Evolutionary conservation across 75 land plant species (phyloP).

Genomic region (Isoetes taiwanensis): DNA sequence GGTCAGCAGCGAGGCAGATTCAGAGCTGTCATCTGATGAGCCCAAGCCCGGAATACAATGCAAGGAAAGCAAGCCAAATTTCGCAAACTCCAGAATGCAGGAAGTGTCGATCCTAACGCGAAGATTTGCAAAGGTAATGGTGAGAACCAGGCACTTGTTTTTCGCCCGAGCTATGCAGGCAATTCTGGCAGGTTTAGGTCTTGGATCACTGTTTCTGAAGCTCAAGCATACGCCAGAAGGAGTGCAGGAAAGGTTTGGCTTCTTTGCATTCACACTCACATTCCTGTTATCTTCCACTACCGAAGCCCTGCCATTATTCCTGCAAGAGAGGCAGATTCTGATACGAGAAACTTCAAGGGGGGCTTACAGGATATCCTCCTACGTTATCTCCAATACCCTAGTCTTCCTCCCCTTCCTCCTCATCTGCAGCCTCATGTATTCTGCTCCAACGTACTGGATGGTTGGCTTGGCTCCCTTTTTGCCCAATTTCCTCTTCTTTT

Average conservation of each 20-base stretch:
- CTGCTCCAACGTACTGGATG: slow-evolving; percentile 59
- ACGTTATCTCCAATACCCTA: slow-evolving; percentile 61
- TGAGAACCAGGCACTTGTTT: slow-evolving; percentile 59
- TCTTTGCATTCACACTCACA: slow-evolving; percentile 86
- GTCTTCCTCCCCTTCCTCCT: slow-evolving; percentile 82
- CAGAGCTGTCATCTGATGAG: neutral
- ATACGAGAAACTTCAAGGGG: slow-evolving; percentile 64
- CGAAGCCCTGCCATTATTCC: slow-evolving; percentile 70
- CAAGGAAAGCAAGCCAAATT: slow-evolving; percentile 9
- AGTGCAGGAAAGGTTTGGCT: slow-evolving; percentile 49
- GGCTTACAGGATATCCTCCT: slow-evolving; percentile 61
- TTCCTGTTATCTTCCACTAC: slow-evolving; percentile 79
- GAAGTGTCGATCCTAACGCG: slow-evolving; percentile 39
- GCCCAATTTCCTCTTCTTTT: slow-evolving; percentile 50
- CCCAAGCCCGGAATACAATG: neutral
- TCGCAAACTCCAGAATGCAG: slow-evolving; percentile 26
- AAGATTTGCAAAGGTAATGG: slow-evolving; percentile 53
- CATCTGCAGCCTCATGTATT: slow-evolving; percentile 41
- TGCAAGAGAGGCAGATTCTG: slow-evolving; percentile 58
- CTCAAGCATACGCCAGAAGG: slow-evolving; percentile 36
- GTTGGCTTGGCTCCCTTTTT: slow-evolving; percentile 13
- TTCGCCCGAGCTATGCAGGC: slow-evolving; percentile 50
- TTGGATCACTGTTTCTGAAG: slow-evolving; percentile 62
- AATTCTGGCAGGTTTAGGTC: slow-evolving; percentile 45
- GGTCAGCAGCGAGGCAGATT: neutral